These are phyloP conservation scores for Orbilia blumenaviensis DNA, from an alignment of 2,329 filamentous ascomycete genomes.

Conservation along the genomic window DNA sequence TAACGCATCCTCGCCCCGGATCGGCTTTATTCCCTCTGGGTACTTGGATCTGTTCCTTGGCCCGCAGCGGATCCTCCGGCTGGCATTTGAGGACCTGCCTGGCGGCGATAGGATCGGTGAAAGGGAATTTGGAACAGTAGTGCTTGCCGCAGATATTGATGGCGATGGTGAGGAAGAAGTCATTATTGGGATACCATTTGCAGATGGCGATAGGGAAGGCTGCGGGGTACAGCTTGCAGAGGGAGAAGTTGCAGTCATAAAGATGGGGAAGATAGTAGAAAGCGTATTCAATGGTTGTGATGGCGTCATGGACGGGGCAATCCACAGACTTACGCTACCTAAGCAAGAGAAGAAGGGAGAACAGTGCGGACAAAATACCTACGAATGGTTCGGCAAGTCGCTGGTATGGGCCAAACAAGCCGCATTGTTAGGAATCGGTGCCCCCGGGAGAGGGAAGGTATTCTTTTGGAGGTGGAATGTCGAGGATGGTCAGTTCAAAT, in stretches of 20 bases:
- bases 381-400: conserved; percentile 55
- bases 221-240: conserved; percentile 55
- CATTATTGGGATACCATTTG: conserved; percentile 34
- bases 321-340: conserved; percentile 7
- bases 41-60: conserved; percentile 44
- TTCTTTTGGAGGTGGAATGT: conserved; percentile 51
- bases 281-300: conserved; percentile 32
- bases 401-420: conserved; percentile 24
- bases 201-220: conserved; percentile 23
- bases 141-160: conserved; percentile 54
- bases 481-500: not conserved
- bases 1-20: conserved; percentile 32
- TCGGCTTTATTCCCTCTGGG: conserved; percentile 36
- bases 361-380: conserved; percentile 32
- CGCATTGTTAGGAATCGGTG: conserved; percentile 52
- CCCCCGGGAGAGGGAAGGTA: conserved; percentile 51
- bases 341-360: conserved; percentile 10
- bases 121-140: conserved; percentile 54
- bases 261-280: conserved; percentile 14
- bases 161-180: conserved; percentile 51
- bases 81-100: conserved; percentile 34
- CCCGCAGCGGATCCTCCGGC: conserved; percentile 19
- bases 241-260: conserved; percentile 54
- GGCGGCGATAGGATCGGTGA: conserved; percentile 33
- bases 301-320: conserved; percentile 13